phyloP scores from a whole-genome alignment of 2,329 filamentous ascomycete genomes.

The Epichloe gansuensis region DNA sequence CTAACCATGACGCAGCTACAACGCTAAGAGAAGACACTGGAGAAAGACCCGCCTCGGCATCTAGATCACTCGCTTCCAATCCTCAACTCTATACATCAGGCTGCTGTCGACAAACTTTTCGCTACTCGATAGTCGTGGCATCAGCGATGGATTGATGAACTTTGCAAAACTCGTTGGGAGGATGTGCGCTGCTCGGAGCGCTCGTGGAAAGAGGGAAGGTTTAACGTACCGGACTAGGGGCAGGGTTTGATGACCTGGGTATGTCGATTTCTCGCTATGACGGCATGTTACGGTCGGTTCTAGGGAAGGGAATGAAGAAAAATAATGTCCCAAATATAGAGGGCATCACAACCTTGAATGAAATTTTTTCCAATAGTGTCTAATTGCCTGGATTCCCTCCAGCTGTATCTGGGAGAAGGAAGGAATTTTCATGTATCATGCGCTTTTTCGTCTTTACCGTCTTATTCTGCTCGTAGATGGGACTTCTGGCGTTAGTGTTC shows the following conservation, averaged over 20 bases:
- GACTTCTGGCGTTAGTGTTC: no score
- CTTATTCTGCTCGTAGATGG: background rate
- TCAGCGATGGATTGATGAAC: constrained; percentile 13
- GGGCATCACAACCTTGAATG: background rate
- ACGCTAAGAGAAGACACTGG: constrained; percentile 99
- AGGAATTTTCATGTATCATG: background rate
- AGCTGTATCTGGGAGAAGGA: background rate
- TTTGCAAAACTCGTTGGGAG: constrained; percentile 2
- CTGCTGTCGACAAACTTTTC: constrained; percentile 1
- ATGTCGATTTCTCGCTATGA: constrained; percentile 26
- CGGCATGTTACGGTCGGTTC: constrained; percentile 36
- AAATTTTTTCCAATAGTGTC: background rate
- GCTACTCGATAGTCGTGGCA: constrained; percentile 15
- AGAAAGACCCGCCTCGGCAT: constrained; percentile 99
- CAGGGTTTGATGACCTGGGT: constrained; percentile 19
- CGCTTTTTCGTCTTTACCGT: background rate
- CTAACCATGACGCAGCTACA: constrained; percentile 60
- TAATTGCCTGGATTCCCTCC: background rate
- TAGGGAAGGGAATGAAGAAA: constrained; percentile 33
- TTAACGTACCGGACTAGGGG: constrained; percentile 15
- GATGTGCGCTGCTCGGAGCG: constrained; percentile 14
- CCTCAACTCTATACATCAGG: background rate
- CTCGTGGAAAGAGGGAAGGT: background rate
- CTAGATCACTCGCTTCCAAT: constrained; percentile 50
- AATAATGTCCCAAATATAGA: constrained; percentile 19